phyloP scores from a whole-genome alignment of 306 rosid genomes.

The barrel medic (Medicago truncatula) region MtrunA17r5.0-ANR NC_053045.1:5414001-5414500 shows the following conservation, averaged over 20 bases:
- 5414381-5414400: not conserved
- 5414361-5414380: not conserved
- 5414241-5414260: not conserved
- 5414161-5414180: slow-evolving; percentile 84
- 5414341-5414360: not conserved
- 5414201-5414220: slow-evolving; percentile 77
- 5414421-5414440: not conserved
- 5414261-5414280: not conserved
- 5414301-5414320: not conserved
- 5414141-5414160: slow-evolving; percentile 91
- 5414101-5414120: not conserved
- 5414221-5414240: slow-evolving; percentile 57
- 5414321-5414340: not conserved
- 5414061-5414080: no score
- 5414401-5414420: not conserved
- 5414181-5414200: slow-evolving; percentile 76
- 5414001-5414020: no score
- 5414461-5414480: not conserved
- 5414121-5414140: slow-evolving; percentile 51
- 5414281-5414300: not conserved
- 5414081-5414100: slow-evolving; percentile 34
- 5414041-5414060: no score
- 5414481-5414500: not conserved
- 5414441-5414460: not conserved
- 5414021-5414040: no score